Evolutionary conservation across 805 yeast genomes (phyloP).

Genomic region (Metschnikowia lochheadii): DNA sequence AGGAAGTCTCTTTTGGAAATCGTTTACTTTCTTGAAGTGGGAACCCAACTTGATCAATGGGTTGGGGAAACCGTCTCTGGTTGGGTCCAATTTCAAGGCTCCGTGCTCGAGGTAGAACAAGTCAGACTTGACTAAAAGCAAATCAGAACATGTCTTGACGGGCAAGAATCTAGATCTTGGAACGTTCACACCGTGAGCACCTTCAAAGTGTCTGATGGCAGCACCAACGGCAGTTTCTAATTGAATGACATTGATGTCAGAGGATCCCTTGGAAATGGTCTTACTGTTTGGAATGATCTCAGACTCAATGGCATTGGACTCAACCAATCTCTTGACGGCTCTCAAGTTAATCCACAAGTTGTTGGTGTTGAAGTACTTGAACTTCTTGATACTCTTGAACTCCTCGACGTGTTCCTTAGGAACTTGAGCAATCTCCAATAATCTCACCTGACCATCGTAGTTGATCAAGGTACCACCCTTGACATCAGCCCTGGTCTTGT

Average conservation of each 20-base stretch:
- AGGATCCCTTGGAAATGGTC: constrained; percentile 70
- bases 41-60: constrained; percentile 96
- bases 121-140: constrained; percentile 92
- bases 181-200: constrained; percentile 96
- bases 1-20: constrained; percentile 83
- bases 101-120: constrained; percentile 89
- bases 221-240: constrained; percentile 99
- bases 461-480: constrained; percentile 98
- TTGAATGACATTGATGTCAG: constrained; percentile 83
- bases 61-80: constrained; percentile 84
- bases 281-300: constrained; percentile 96
- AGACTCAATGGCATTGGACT: constrained; percentile 72
- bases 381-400: constrained; percentile 95
- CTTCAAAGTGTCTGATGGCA: constrained; percentile 90
- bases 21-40: constrained; percentile 92
- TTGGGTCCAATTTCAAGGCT: constrained; percentile 74
- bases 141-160: constrained; percentile 94
- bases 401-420: constrained; percentile 98
- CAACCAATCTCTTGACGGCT: constrained; percentile 90
- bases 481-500: constrained; percentile 98
- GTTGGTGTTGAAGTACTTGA: constrained; percentile 96
- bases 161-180: constrained; percentile 98
- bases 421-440: constrained; percentile 96
- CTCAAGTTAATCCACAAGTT: constrained; percentile 95
- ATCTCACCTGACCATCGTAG: constrained; percentile 90